Base-by-base conservation (phyloP, 2,329 filamentous ascomycete species). In the Monilinia fructigena region DNA sequence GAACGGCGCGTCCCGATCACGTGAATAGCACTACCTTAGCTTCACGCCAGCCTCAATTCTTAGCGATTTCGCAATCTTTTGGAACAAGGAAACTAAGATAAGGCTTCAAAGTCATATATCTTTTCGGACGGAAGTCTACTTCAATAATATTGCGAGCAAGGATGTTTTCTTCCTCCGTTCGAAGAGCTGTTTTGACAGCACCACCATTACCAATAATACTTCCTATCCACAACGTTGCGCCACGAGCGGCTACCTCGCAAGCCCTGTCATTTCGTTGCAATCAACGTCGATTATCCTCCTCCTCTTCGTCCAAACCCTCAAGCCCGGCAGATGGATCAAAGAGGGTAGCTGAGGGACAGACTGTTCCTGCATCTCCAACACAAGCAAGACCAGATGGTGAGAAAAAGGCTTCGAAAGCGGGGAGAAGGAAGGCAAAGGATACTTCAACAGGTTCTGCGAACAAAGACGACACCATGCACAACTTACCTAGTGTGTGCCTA, bases 401-500 rank as follows among this genome's bases (percentile, higher is more conserved):
- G 58, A 76, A 86, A 83, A 78, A 83, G 82, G 31, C 71, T 71
- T 73, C 72, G n/a, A 71, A 74, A 55, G 66, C 70, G 50, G 72
- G 74, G 53, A 87, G 83, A 77, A 82, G 83, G 74, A 88, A 86
- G 79, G 77, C 78, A 69, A 88, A 86, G 76, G 83, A 83, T 67
- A 75, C 76, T 66, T 76, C 79, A 59, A 71, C 76, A 67, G 72
- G 74, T 47, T 72, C 74, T 35, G 71, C 72, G 40, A 77, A 72
- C n/a, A 73, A 74, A 69, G 80, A 82, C 68, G 79, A 81, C 66
- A 77, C 80, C 55, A 79, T 83, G 70, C 81, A 80, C 62, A 86
- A 86, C 72, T 81, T 92, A 67, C 90, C 90, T 50, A 88, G 86
- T 76, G 91, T 76, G 91, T 93, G 54, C 90, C 90, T 65, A 89